Conservation (phyloP, 2,329 filamentous ascomycete genomes). For the Pseudodiploospora longispora region DNA sequence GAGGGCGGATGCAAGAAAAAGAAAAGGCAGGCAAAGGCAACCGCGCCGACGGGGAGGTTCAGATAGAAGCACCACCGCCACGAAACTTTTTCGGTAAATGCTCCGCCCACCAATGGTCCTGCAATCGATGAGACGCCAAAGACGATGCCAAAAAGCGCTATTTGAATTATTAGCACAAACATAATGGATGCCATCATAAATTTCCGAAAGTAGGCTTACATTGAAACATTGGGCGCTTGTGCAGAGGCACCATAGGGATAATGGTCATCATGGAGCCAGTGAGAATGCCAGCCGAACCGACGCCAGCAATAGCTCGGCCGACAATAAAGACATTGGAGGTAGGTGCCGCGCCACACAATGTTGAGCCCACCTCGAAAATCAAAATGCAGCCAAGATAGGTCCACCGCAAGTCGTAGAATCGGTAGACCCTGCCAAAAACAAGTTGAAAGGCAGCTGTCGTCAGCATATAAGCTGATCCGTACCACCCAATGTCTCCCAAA, state of each 20-base stretch:
- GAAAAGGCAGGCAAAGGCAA: constrained; percentile 40
- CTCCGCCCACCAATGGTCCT: constrained; percentile 47
- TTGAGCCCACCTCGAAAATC: constrained; percentile 47
- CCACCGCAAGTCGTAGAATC: constrained; percentile 43
- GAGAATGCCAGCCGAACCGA: constrained; percentile 50
- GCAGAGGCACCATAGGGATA: constrained; percentile 50
- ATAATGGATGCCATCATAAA: background rate
- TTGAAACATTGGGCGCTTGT: constrained; percentile 52
- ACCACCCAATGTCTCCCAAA: constrained; percentile 56
- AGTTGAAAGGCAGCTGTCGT: constrained; percentile 48
- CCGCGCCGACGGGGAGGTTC: constrained; percentile 47
- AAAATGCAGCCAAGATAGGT: constrained; percentile 39
- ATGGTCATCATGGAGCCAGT: constrained; percentile 49
- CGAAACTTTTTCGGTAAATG: constrained; percentile 37
- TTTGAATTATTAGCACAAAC: constrained; percentile 8
- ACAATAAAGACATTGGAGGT: constrained; percentile 46
- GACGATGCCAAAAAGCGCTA: constrained; percentile 44
- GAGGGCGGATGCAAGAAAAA: constrained; percentile 39
- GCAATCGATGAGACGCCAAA: constrained; percentile 47
- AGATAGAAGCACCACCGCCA: constrained; percentile 55
- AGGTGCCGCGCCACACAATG: constrained; percentile 46
- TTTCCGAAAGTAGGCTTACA: constrained; percentile 17
- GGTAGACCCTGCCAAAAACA: constrained; percentile 46
- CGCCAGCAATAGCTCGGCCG: constrained; percentile 48
- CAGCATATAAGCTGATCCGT: constrained; percentile 53